Conservation (phyloP, 129 eudicot genomes). For the Logfia minima region DNA sequence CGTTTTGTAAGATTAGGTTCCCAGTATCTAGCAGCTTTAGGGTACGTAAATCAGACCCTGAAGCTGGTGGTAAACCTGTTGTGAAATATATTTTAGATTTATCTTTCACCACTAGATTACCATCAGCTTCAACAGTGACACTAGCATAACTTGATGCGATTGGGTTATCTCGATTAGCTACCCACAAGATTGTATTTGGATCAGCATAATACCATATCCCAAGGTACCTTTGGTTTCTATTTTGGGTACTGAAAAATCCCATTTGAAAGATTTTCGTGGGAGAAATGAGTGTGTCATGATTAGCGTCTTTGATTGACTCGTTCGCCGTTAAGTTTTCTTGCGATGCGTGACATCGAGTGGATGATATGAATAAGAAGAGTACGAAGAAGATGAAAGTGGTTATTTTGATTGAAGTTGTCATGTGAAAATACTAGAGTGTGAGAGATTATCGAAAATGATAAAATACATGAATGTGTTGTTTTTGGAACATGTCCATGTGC, state of each 20-base stretch:
- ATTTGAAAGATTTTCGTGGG: conserved; percentile 39
- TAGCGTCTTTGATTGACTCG: conserved; percentile 21
- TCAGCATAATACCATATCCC: conserved; percentile 54
- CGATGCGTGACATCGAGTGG: not conserved
- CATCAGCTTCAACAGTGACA: conserved; percentile 34
- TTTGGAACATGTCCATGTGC: conserved; percentile 19
- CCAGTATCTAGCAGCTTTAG: conserved; percentile 49
- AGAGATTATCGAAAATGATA: conserved; percentile 11
- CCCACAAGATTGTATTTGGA: conserved; percentile 50
- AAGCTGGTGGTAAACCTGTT: conserved; percentile 16
- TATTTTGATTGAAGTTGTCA: conserved; percentile 3
- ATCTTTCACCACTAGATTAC: conserved; percentile 40
- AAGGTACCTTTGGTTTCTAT: conserved; percentile 28
- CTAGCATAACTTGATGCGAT: conserved; percentile 5
- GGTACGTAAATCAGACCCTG: conserved; percentile 21
- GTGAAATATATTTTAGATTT: conserved; percentile 5
- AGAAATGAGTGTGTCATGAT: conserved; percentile 37
- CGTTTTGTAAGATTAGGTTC: conserved; percentile 40
- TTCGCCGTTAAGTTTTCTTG: conserved; percentile 29
- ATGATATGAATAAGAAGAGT: not conserved
- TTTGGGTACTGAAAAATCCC: conserved; percentile 47
- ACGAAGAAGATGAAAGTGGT: conserved; percentile 8
- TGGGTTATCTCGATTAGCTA: conserved; percentile 59
- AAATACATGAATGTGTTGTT: conserved; percentile 11
- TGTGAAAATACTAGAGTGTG: not conserved